phyloP scores from a whole-genome alignment of 2,329 filamentous ascomycete species.

The Nothophaeocryptopus gaeumannii region DNA sequence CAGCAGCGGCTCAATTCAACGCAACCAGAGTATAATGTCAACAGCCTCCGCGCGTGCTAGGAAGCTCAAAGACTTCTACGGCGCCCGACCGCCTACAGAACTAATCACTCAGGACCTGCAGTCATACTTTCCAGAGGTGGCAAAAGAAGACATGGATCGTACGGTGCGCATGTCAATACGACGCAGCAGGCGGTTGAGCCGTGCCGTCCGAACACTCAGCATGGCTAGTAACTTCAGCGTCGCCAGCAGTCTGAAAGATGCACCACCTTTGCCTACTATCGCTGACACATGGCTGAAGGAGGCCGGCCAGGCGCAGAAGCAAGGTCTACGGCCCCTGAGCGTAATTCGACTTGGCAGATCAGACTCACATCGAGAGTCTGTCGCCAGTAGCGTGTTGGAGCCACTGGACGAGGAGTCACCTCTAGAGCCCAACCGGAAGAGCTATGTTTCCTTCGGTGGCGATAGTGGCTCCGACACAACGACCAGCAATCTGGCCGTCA shows the following conservation, averaged over 20 bases:
- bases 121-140: slow-evolving; percentile 95
- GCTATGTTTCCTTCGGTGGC: slow-evolving; percentile 81
- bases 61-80: slow-evolving; percentile 78
- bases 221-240: slow-evolving; percentile 92
- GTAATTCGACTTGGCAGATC: slow-evolving; percentile 57
- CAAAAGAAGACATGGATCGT: slow-evolving; percentile 89
- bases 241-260: slow-evolving; percentile 87
- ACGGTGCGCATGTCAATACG: slow-evolving; percentile 91
- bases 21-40: slow-evolving; percentile 34
- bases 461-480: slow-evolving; percentile 65
- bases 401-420: slow-evolving; percentile 88
- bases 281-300: slow-evolving; percentile 85
- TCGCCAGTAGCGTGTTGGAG: slow-evolving; percentile 83
- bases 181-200: slow-evolving; percentile 84
- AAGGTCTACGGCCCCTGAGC: slow-evolving; percentile 57
- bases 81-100: slow-evolving; percentile 89
- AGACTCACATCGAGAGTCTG: slow-evolving; percentile 74
- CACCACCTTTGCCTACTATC: slow-evolving; percentile 91
- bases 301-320: slow-evolving; percentile 46
- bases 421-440: slow-evolving; percentile 84
- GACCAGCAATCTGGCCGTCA: slow-evolving; percentile 68
- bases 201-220: slow-evolving; percentile 87
- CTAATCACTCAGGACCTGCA: slow-evolving; percentile 94
- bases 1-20: slow-evolving; percentile 21
- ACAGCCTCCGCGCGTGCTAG: slow-evolving; percentile 44